phyloP scores from a whole-genome alignment of 2,329 filamentous ascomycete species.

The Kalmusia sp. region DNA sequence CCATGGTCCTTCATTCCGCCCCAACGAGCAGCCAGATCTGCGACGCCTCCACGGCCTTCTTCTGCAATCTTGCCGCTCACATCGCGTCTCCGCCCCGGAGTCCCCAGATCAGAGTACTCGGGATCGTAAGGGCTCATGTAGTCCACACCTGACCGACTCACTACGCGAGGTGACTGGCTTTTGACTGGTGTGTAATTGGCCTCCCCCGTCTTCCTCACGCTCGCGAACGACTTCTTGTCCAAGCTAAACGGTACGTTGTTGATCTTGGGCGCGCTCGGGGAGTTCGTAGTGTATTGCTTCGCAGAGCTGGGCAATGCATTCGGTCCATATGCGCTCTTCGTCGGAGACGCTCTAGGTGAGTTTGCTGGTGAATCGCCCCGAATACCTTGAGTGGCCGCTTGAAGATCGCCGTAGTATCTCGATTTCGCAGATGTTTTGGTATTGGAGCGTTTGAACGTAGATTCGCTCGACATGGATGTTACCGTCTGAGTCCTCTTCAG shows the following conservation, averaged over 20 bases:
- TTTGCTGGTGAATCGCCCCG: conserved; percentile 33
- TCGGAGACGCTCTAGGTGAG: conserved; percentile 30
- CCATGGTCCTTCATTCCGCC: conserved; percentile 31
- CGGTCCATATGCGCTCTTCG: conserved; percentile 26
- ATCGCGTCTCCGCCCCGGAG: conserved; percentile 50
- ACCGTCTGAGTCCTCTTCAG: conserved; percentile 34
- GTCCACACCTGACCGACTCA: conserved; percentile 57
- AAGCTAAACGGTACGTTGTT: conserved; percentile 34
- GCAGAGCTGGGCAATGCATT: conserved; percentile 35
- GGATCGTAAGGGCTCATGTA: conserved; percentile 47
- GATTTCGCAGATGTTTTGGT: conserved; percentile 44
- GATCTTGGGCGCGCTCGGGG: conserved; percentile 22
- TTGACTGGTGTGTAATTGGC: conserved; percentile 36
- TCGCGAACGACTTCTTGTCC: conserved; percentile 41
- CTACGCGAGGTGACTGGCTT: conserved; percentile 49
- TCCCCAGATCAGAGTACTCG: conserved; percentile 42
- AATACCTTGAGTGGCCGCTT: conserved; percentile 50
- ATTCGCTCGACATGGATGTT: conserved; percentile 35
- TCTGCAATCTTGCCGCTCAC: conserved; percentile 78
- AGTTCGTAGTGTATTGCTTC: conserved; percentile 40
- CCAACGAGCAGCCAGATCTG: conserved; percentile 40
- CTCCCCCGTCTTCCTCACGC: conserved; percentile 41
- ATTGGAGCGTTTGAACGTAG: conserved; percentile 38
- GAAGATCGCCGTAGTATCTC: conserved; percentile 57
- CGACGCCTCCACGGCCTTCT: conserved; percentile 64